Evolutionary conservation across 106 monocot species (phyloP).

Genomic region (Allium sativum): DNA sequence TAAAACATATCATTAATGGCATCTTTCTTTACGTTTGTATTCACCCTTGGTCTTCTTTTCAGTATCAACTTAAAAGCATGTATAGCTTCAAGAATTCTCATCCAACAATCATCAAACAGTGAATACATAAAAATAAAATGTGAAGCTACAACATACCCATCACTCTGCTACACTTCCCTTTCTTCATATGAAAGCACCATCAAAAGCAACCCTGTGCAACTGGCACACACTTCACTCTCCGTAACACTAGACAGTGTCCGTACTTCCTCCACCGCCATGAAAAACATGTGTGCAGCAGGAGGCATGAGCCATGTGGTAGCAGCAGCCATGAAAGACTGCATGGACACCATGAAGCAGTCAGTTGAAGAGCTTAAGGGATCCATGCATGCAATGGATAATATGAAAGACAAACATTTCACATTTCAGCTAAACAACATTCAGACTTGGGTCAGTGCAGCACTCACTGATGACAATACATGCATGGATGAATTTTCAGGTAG

Average conservation of each 20-base stretch:
- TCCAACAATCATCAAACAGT: not conserved
- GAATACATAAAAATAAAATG: constrained; percentile 11
- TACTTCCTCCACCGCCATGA: constrained; percentile 5
- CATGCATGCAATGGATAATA: constrained; percentile 10
- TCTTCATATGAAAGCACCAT: constrained; percentile 16
- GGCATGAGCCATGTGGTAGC: constrained; percentile 7
- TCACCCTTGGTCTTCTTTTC: not conserved
- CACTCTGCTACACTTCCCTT: constrained; percentile 27
- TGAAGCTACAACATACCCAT: constrained; percentile 13
- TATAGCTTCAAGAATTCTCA: not conserved
- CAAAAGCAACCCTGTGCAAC: constrained; percentile 10
- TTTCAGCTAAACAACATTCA: constrained; percentile 24
- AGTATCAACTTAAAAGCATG: not conserved
- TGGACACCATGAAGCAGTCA: constrained; percentile 10
- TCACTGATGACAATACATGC: constrained; percentile 42
- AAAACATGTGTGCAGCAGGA: not conserved
- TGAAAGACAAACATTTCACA: constrained; percentile 8
- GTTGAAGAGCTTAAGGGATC: constrained; percentile 24
- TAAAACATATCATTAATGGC: not conserved
- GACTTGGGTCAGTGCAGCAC: constrained; percentile 51
- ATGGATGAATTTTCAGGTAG: constrained; percentile 25
- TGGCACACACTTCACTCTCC: constrained; percentile 17
- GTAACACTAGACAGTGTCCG: constrained; percentile 17
- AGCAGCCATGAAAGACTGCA: constrained; percentile 22
- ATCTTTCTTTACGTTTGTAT: not conserved